Evolutionary conservation across 805 yeast genomes (phyloP).

Genomic region (Metschnikowia kofuensis): DNA sequence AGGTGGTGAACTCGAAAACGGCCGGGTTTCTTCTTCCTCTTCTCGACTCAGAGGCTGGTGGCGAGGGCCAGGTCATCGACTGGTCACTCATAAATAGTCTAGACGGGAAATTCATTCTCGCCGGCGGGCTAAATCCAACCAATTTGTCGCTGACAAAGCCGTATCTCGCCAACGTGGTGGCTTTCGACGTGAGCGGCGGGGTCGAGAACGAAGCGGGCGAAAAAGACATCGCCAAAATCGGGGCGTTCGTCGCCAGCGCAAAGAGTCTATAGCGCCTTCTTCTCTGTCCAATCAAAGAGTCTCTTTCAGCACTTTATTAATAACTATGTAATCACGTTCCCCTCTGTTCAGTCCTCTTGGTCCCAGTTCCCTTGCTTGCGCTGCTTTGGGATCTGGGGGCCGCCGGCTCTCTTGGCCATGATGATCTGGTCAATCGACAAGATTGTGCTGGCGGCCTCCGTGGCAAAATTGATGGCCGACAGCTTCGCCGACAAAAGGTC

Average conservation of each 20-base stretch:
- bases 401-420: slow-evolving; percentile 99
- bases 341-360: slow-evolving; percentile 63
- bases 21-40: slow-evolving; percentile 54
- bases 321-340: neutral
- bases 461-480: slow-evolving; percentile 88
- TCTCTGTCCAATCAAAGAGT: too few relatives aligned
- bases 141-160: slow-evolving; percentile 58
- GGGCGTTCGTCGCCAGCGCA: slow-evolving; percentile 55
- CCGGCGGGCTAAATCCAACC: slow-evolving; percentile 84
- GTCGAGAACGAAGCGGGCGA: slow-evolving; percentile 71
- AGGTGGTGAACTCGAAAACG: neutral
- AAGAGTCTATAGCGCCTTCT: slow-evolving; percentile 16
- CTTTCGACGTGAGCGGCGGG: slow-evolving; percentile 95
- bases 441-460: slow-evolving; percentile 91
- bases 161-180: slow-evolving; percentile 59
- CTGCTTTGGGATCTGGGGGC: slow-evolving; percentile 85
- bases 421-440: slow-evolving; percentile 94
- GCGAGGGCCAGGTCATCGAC: slow-evolving; percentile 79
- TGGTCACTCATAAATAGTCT: slow-evolving; percentile 48
- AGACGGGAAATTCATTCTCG: slow-evolving; percentile 55
- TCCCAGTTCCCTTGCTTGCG: slow-evolving; percentile 95
- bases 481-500: slow-evolving; percentile 79
- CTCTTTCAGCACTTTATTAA: too few relatives aligned
- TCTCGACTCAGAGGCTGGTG: slow-evolving; percentile 87
- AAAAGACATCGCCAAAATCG: slow-evolving; percentile 68